Percentiles rank a stretch among this genome's conserved stretches.
Conservation (phyloP, 495 filamentous ascomycete species). For the Halenospora varia region DNA sequence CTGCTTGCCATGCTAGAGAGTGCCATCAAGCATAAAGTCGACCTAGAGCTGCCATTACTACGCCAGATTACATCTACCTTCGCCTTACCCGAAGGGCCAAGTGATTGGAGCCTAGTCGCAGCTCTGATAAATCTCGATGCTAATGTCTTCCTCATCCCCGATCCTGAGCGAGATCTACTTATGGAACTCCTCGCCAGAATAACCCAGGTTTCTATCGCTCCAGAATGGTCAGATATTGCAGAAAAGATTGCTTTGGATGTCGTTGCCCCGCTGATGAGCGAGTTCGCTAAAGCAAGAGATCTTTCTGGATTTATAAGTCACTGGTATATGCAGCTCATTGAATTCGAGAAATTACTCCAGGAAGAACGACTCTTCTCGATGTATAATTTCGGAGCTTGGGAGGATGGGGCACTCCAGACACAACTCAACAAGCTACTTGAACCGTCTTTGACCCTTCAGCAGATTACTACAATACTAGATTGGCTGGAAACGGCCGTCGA, state of each 20-base stretch:
- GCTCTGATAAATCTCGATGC: conserved; percentile 60
- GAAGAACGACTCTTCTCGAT: not conserved
- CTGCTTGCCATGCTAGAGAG: conserved; percentile 37
- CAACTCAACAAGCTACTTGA: conserved; percentile 39
- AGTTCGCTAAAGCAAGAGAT: conserved; percentile 61
- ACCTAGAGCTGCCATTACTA: conserved; percentile 30
- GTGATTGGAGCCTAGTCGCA: conserved; percentile 59
- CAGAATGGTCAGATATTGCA: conserved; percentile 15
- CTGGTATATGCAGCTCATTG: conserved; percentile 60
- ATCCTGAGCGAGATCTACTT: conserved; percentile 30
- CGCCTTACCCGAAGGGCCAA: conserved; percentile 32
- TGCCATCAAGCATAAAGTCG: conserved; percentile 32
- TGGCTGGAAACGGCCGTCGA: conserved; percentile 30
- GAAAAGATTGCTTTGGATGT: conserved; percentile 32
- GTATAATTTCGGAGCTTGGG: conserved; percentile 48
- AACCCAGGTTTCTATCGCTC: conserved; percentile 15
- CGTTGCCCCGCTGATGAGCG: conserved; percentile 55
- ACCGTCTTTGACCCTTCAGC: conserved; percentile 37
- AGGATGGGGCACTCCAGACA: conserved; percentile 53
- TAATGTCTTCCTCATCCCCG: conserved; percentile 57
- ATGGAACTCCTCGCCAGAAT: conserved; percentile 33
- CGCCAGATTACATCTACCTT: conserved; percentile 36
- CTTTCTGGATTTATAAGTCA: conserved; percentile 59
- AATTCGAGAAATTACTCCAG: conserved; percentile 36
- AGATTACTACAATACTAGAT: conserved; percentile 43